Conservation (phyloP, 108 stramenopile species). For the Epipyxis sp. region DNA sequence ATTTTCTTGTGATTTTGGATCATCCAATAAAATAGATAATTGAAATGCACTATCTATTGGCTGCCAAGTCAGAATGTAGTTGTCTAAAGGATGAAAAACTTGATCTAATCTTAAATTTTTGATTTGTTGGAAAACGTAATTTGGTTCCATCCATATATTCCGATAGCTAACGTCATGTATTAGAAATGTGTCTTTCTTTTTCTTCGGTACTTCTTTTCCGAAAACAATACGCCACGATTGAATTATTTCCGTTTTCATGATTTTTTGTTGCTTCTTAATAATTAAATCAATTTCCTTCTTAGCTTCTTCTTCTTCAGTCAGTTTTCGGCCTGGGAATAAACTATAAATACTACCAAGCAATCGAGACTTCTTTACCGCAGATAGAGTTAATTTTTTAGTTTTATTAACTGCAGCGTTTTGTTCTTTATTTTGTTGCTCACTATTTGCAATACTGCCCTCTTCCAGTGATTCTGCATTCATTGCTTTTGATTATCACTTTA, state of each 20-base stretch:
- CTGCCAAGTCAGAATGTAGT: slow-evolving; percentile 23
- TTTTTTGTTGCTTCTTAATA: neutral
- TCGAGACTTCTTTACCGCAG: too few species aligned
- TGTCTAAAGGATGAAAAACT: slow-evolving; percentile 4
- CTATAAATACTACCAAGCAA: too few species aligned
- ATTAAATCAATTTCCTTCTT: slow-evolving; percentile 20
- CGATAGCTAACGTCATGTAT: neutral
- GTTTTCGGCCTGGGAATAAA: too few species aligned
- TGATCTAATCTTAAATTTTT: neutral
- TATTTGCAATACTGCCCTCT: too few species aligned
- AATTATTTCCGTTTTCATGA: slow-evolving; percentile 16
- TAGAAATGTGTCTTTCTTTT: slow-evolving; percentile 10
- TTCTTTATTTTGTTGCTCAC: too few species aligned
- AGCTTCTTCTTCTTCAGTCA: slow-evolving; percentile 2
- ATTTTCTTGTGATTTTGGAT: slow-evolving; percentile 17
- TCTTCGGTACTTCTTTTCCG: slow-evolving; percentile 13
- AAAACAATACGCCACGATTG: slow-evolving; percentile 20
- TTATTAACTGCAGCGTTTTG: too few species aligned
- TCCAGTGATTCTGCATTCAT: too few species aligned
- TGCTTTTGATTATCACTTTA: too few species aligned
- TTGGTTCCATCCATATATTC: slow-evolving; percentile 34
- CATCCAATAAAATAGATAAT: neutral
- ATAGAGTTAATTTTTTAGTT: too few species aligned
- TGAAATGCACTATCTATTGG: slow-evolving; percentile 16
- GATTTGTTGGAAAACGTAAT: slow-evolving; percentile 7